Base-by-base conservation (phyloP, 176 grass and related monocot species). In the Cymbopogon citratus region DNA sequence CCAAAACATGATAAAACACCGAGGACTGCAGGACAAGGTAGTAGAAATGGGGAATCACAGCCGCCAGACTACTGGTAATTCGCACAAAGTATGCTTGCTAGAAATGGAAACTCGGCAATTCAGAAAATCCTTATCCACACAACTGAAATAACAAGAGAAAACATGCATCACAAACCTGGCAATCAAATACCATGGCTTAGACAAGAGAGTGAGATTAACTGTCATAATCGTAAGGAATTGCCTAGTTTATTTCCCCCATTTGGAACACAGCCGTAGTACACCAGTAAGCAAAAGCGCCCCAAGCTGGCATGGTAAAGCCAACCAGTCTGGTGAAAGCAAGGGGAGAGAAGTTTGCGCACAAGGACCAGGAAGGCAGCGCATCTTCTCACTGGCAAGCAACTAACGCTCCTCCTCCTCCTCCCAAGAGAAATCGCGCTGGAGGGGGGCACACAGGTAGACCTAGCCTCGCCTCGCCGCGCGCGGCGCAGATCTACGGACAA, bases 401-500 rank as follows among this genome's bases (percentile, higher is more conserved):
- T 34, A 41, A 66, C n/a, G n/a, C 34, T 39, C 26, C 63, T 57
- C n/a, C n/a, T 11, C 15, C 48, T 23, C 25, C 24, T 11, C 1
- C 73, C 59, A 12, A 10, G 8, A 28, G 25, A 31, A 73, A 73
- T 13, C 52, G 6, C 12, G 3, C 4, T 14, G 1, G 9, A 12
- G n/a, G 12, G 34, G 34, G 3, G 3, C 12, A 41, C 35, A 12
- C 74, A 23, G 16, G 3, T 27, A 23, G 18, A 27, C 77, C 39
- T 9, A 79, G 26, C 41, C 10, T 45, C 40, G 40, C n/a, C n/a
- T n/a, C n/a, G n/a, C n/a, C n/a, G n/a, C n/a, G n/a, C n/a, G n/a
- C n/a, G n/a, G n/a, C 74, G 26, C 62, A 81, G 78, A 87, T 81
- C 78, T 76, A 69, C 45, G 19, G 8, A 35, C 36, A 26, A 70